Base-by-base conservation (phyloP, 192 early-diverging fungal genomes). In the Backusella sp. region DNA sequence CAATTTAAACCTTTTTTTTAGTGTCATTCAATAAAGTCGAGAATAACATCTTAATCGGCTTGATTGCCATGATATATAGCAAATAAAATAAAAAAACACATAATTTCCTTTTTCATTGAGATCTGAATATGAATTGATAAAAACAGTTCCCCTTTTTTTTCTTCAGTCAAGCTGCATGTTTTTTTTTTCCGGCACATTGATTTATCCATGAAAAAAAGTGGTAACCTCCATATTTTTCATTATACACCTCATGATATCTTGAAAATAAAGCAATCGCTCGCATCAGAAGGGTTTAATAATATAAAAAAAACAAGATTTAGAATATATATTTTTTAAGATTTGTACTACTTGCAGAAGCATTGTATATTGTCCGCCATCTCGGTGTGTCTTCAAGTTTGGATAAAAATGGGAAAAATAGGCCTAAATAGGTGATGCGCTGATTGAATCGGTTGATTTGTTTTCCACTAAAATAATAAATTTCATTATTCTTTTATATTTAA, bases 381-480 rank as follows among this genome's bases (percentile, higher is more conserved):
- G 56, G 56, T 28, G 56, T 28, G 56, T 28, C 30, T 17, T 36
- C 32, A 17, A 28, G 15, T 9, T 37, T 66, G 23, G 56, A 62
- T 28, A 62, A 62, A 59, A 62, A 62, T 62, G 56, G 56, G 21
- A 62, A 62, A 62, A 62, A 62, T 62, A 28, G 23, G 8, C 56
- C 56, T 12, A 62, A 62, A 62, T 7, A 28, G 56, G 66, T 12
- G 23, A 17, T 30, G 34, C 68, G 68, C 37, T 23, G 68, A 39
- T 69, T 69, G 12, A 69, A 69, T 69, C 68, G 35, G 68, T 26
- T 69, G n/a, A 41, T 37, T 44, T 69, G 11, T 69, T 69, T 37
- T 36, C 46, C 68, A 39, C 68, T 37, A 19, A 36, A 19, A 67
- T 19, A 9, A 36, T 28, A 62, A 12, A 14, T 62, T 62, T 62